Evolutionary conservation across 1,284 basidiomycete genomes (phyloP).

Genomic region (Chalciporus sp.): DNA sequence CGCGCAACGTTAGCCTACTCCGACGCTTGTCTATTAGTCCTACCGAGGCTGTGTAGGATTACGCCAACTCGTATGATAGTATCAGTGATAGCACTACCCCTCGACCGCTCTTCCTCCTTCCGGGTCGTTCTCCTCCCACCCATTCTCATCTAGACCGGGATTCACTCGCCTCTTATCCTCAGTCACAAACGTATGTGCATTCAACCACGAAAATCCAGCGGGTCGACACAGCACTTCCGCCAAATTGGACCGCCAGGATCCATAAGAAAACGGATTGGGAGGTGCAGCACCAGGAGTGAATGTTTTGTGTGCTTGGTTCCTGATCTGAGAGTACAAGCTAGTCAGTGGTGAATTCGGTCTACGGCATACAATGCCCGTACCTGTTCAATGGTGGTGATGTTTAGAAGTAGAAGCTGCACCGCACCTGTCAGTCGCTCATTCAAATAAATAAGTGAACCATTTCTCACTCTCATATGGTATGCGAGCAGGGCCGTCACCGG

Average conservation of each 20-base stretch:
- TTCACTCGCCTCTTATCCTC: slow-evolving; percentile 72
- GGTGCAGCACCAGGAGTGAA: slow-evolving; percentile 62
- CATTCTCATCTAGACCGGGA: slow-evolving; percentile 47
- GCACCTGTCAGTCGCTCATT: slow-evolving; percentile 4
- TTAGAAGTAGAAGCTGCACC: slow-evolving; percentile 72
- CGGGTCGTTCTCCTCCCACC: slow-evolving; percentile 31
- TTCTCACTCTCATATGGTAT: slow-evolving; percentile 83
- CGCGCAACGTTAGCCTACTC: too few species aligned
- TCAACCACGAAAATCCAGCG: slow-evolving; percentile 69
- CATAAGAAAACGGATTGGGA: slow-evolving; percentile 79
- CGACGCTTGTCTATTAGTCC: too few species aligned
- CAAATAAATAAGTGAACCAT: background rate
- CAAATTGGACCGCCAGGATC: slow-evolving; percentile 69
- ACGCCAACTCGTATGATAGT: slow-evolving; percentile 9
- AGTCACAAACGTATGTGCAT: slow-evolving; percentile 54
- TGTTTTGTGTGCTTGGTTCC: slow-evolving; percentile 76
- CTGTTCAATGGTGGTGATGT: slow-evolving; percentile 93
- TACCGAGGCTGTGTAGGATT: background rate
- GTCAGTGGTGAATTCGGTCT: slow-evolving; percentile 14
- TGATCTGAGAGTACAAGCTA: slow-evolving; percentile 48
- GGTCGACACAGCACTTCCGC: slow-evolving; percentile 73
- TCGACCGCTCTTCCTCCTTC: slow-evolving; percentile 24
- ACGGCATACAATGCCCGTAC: slow-evolving; percentile 44
- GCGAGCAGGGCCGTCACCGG: slow-evolving; percentile 76
- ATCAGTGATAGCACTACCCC: slow-evolving; percentile 37